These are phyloP conservation scores for Pontederia crassipes DNA, from an alignment of 176 grass and related monocot genomes.

Conservation along the genomic window DNA sequence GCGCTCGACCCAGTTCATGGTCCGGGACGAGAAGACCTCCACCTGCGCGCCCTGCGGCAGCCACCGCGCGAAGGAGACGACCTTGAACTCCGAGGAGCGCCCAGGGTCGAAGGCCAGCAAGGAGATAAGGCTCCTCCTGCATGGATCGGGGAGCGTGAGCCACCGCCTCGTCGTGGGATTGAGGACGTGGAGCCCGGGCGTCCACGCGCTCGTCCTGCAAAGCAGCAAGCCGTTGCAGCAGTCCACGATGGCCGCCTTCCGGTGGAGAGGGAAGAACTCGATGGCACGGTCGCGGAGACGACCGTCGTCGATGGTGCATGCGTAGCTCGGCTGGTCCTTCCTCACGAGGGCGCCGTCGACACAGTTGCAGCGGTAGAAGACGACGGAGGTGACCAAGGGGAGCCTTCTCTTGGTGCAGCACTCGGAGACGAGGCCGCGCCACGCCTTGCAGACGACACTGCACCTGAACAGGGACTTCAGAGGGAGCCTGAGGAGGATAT, in stretches of 20 bases:
- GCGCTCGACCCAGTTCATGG: constrained; percentile 33
- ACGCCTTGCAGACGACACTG: constrained; percentile 59
- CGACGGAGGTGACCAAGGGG: constrained; percentile 51
- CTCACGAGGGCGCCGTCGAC: background rate
- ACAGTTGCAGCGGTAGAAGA: constrained; percentile 38
- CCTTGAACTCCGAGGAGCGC: constrained; percentile 40
- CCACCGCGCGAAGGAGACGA: constrained; percentile 59
- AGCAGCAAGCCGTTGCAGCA: constrained; percentile 82
- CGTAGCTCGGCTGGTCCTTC: constrained; percentile 34
- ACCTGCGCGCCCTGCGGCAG: constrained; percentile 37
- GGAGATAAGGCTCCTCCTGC: constrained; percentile 40
- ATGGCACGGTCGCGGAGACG: constrained; percentile 29
- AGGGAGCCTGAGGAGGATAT: constrained; percentile 62
- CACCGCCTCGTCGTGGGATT: constrained; percentile 57
- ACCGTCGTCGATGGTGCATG: constrained; percentile 12
- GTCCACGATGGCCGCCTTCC: constrained; percentile 58
- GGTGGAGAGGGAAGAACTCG: constrained; percentile 60
- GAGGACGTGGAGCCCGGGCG: constrained; percentile 45
- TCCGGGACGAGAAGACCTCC: constrained; percentile 58
- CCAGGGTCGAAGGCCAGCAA: constrained; percentile 65
- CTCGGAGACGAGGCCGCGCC: constrained; percentile 51
- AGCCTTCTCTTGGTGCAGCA: constrained; percentile 52
- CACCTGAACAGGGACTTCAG: constrained; percentile 60
- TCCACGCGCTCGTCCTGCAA: constrained; percentile 41
- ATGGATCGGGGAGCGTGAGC: constrained; percentile 31